Evolutionary conservation across 345 rosid species (phyloP), one percentile per base, ranked within the genome.

Genomic region (Salix arbutifolia): DNA sequence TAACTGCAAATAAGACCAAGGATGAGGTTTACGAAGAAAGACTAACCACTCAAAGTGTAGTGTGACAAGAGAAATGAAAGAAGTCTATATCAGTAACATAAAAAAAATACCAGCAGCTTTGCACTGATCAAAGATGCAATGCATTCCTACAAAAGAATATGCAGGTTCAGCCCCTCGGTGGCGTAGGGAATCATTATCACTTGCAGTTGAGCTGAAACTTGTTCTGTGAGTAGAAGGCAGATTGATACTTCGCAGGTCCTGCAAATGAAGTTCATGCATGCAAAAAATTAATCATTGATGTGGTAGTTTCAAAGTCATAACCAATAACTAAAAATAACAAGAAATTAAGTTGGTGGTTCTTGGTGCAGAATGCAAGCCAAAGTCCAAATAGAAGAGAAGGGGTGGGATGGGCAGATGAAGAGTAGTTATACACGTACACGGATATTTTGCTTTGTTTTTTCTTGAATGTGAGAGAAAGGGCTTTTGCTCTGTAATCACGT

Each of bases 141-240:
- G 97, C 99, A 96, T 96, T 82, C 99, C 99, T 0, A 96, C 91
- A 72, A 96, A 96, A 72, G 99, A 95, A 85, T 90, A 95, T 65
- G 94, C 99, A 78, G 88, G 93, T 73, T 91, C 97, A 84, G 74
- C 82, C 71, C 90, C 87, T 77, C 69, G 86, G 76, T 74, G 85
- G 48, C 85, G 91, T 67, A 85, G 84, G 28, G 53, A 88, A 85
- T 93, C 94, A 82, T 76, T 79, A 64, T 96, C 98, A 78, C 99
- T 96, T 58, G 79, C 73, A 75, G 82, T 90, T 50, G 95, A 96
- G 84, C 97, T 88, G 83, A 93, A 85, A 85, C 98, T 96, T 37
- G 91, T 83, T 85, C 99, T 88, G 42, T 74, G 97, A 70, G 89
- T 84, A 65, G 95, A 90, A 80, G 88, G 83, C 48, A 80, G 85